A percentile compares a stretch with the other conserved stretches of the same genome.
phyloP scores from a whole-genome alignment of 192 early-diverging fungal genomes.

The Funneliformis mosseae region DNA sequence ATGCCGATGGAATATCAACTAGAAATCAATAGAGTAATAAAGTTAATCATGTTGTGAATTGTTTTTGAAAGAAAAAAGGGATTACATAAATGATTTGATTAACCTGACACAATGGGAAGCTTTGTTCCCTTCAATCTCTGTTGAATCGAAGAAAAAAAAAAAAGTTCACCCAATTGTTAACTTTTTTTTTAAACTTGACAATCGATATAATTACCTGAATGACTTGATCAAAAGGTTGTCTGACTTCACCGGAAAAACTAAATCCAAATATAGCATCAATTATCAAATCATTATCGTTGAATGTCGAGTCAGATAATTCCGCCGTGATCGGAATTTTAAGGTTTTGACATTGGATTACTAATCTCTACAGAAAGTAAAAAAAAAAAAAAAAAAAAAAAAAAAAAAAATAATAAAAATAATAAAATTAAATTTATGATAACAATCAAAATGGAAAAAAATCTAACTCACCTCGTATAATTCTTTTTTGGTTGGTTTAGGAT shows the following conservation, averaged over 20 bases:
- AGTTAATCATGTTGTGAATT: conserved; percentile 20
- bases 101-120: conserved; percentile 37
- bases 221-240: conserved; percentile 73
- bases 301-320: conserved; percentile 40
- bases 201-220: conserved; percentile 50
- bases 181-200: not conserved
- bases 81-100: not conserved
- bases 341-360: conserved; percentile 71
- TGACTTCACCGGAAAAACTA: conserved; percentile 78
- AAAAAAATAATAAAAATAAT: not conserved
- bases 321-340: conserved; percentile 68
- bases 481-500: conserved; percentile 78
- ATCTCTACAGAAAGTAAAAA: conserved; percentile 40
- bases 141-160: not conserved
- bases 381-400: not conserved
- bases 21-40: conserved; percentile 46
- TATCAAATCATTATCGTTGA: conserved; percentile 63
- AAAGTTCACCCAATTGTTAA: not conserved
- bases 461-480: conserved; percentile 63
- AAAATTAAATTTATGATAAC: too few relatives aligned
- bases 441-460: not conserved
- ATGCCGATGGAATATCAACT: conserved; percentile 94
- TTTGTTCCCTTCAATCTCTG: conserved; percentile 29
- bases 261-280: conserved; percentile 94
- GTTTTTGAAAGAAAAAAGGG: not conserved